Evolutionary conservation across 371 early-diverging fungal genomes (phyloP).

Genomic region (Mucor indicus): DNA sequence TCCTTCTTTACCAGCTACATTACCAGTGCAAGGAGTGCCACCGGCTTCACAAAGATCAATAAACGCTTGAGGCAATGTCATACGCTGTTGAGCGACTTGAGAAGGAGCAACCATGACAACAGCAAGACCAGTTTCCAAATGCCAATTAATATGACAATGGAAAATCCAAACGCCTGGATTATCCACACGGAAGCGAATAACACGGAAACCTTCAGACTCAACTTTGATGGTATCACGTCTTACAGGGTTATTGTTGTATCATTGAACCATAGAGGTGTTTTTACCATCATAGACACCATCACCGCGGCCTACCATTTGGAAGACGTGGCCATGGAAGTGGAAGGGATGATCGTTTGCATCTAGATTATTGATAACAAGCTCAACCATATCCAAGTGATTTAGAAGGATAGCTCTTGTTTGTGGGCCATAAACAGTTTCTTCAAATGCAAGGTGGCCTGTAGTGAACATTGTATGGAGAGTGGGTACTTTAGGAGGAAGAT

Average conservation of each 20-base stretch:
- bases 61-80: conserved; percentile 39
- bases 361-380: conserved; percentile 60
- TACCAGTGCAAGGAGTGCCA: conserved; percentile 61
- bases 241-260: conserved; percentile 46
- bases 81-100: conserved; percentile 35
- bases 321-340: conserved; percentile 82
- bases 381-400: conserved; percentile 41
- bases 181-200: conserved; percentile 69
- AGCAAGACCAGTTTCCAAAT: conserved; percentile 56
- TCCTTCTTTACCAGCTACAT: conserved; percentile 68
- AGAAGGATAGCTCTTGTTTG: conserved; percentile 47
- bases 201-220: conserved; percentile 50
- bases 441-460: conserved; percentile 44
- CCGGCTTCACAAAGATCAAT: conserved; percentile 55
- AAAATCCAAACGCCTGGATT: conserved; percentile 80
- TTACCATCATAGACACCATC: conserved; percentile 31
- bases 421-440: conserved; percentile 58
- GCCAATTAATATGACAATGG: conserved; percentile 83
- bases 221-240: conserved; percentile 67
- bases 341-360: conserved; percentile 65
- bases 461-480: conserved; percentile 61
- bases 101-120: conserved; percentile 67
- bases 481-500: conserved; percentile 60
- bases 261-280: conserved; percentile 15
- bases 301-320: conserved; percentile 65